Evolutionary conservation across 78 protist genomes (phyloP), one percentile per base, ranked within the genome.

Genomic region (Planoprotostelium fungivorum): DNA sequence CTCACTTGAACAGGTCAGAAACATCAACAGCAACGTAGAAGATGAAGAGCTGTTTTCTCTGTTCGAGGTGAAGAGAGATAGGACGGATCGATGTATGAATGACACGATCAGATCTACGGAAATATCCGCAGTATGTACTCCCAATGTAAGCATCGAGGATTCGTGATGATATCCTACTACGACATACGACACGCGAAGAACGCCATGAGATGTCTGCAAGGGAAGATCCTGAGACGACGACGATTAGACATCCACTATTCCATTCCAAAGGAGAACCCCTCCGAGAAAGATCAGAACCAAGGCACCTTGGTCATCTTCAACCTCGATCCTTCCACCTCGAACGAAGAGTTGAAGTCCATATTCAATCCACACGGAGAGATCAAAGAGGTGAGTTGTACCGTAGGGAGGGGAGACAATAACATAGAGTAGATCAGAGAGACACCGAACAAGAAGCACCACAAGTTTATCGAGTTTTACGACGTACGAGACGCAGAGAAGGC

Each of bases 231-330:
- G 9, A 51, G 85, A 10, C 63, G 63, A 23, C 36, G 83, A 28
- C 39, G 89, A 36, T 35, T 93, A n/a, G 93, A 88, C 0, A 84
- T 94, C 9, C 95, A 87, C 88, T 94, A 90, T 88, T 87, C 90
- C 38, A 36, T 94, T 0, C 90, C 63, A 10, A 94, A 92, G 34
- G 96, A 94, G 31, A 84, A 83, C 10, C 36, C 90, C 1, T n/a
- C 83, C 35, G 97, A 92, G 38, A 10, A 38, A 36, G 96, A 91
- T 35, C 35, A 29, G 35, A 83, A 96, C 63, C 90, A 92, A 5
- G 97, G 98, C 0, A 97, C 98, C 0, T 63, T 97, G n/a, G 96
- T 97, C 0, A 93, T 94, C 29, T 93, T 95, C 86, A 95, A 95
- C 89, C n/a, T 94, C 25, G 92, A 91, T 35, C 87, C 94, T 0